Evolutionary conservation across 208 protist genomes (phyloP).

Genomic region (Naegleria gruberi): DNA sequence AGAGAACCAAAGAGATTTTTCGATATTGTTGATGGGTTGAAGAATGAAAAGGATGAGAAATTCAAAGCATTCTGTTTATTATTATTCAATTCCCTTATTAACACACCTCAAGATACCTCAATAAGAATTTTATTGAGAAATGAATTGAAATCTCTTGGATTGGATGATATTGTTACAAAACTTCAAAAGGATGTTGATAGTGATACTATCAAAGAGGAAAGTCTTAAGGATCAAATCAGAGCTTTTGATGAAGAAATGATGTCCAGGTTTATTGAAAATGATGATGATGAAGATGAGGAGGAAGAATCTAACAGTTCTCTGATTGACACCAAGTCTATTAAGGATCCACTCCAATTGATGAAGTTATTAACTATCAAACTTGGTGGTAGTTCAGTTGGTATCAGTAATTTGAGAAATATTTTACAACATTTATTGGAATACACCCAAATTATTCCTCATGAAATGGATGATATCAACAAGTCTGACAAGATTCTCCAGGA

Average conservation of each 20-base stretch:
- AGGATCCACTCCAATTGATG: background rate
- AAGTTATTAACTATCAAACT: background rate
- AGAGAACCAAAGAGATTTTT: constrained; percentile 1
- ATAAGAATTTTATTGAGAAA: background rate
- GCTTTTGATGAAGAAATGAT: constrained; percentile 15
- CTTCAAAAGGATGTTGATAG: background rate
- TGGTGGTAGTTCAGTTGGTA: background rate
- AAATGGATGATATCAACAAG: too few relatives aligned
- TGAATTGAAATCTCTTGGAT: background rate
- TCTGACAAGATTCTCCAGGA: background rate
- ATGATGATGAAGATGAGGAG: background rate
- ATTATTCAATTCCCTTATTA: background rate
- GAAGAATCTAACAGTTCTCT: background rate
- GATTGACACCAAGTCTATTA: background rate
- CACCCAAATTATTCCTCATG: background rate
- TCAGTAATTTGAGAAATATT: background rate
- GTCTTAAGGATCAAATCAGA: background rate
- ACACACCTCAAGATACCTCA: background rate
- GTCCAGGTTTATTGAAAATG: background rate
- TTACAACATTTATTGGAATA: background rate
- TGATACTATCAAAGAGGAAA: background rate
- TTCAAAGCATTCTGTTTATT: background rate
- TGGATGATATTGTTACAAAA: background rate
- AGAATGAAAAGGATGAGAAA: background rate
- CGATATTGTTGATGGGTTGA: background rate